phyloP scores from a whole-genome alignment of 2,329 filamentous ascomycete genomes.

The Sarocladium kiliense region DNA sequence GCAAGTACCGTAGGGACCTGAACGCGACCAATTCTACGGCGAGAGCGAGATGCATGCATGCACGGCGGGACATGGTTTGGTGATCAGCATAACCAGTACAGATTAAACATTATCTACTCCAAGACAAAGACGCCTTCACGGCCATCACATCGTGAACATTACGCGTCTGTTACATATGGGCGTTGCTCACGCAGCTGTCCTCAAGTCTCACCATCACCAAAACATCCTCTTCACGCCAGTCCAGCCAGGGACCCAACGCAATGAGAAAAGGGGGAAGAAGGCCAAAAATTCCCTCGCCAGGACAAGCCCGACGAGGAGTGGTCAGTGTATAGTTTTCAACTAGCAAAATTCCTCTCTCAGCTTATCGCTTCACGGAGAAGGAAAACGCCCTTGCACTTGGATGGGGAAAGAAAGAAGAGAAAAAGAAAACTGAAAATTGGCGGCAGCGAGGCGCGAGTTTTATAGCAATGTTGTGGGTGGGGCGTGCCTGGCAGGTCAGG shows the following conservation, averaged over 20 bases:
- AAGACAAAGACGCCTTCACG: no score
- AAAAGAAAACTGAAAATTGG: constrained; percentile 23
- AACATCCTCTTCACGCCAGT: constrained; percentile 32
- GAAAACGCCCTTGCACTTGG: constrained; percentile 65
- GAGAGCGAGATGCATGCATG: neutral
- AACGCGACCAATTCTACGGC: neutral
- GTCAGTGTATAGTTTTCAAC: constrained; percentile 80
- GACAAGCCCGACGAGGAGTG: constrained; percentile 61
- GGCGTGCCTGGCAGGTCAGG: constrained; percentile 8
- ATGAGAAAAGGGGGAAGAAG: constrained; percentile 35
- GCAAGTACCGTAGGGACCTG: neutral
- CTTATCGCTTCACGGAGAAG: constrained; percentile 57
- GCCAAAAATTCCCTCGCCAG: constrained; percentile 71
- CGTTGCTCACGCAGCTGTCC: no score
- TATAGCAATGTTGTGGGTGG: constrained; percentile 23
- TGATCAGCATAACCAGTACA: no score
- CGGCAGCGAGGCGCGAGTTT: constrained; percentile 20
- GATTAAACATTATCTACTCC: no score
- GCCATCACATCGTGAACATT: no score
- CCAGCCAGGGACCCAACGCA: constrained; percentile 26
- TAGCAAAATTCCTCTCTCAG: constrained; percentile 81
- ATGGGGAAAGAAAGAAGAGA: constrained; percentile 43
- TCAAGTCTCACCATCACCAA: neutral
- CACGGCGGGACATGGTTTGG: no score
- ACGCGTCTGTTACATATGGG: no score